phyloP scores from a whole-genome alignment of 2,329 filamentous ascomycete genomes.

The Penicillium sp. region DNA sequence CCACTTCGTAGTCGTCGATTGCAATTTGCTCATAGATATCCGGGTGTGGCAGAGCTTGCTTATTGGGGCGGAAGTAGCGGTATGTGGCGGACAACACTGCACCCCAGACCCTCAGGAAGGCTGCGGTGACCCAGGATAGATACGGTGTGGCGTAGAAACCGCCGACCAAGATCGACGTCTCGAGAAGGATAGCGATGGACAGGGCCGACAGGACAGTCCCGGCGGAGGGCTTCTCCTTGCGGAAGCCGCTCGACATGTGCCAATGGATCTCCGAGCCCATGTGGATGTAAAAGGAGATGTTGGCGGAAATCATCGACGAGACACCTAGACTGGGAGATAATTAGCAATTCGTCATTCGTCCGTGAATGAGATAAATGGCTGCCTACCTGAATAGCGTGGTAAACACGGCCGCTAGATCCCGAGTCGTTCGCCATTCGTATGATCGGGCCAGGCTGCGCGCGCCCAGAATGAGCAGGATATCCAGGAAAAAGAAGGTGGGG shows the following conservation, averaged over 20 bases:
- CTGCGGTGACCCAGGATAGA: constrained; percentile 10
- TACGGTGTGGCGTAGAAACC: constrained; percentile 18
- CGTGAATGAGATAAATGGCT: neutral
- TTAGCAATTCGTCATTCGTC: constrained; percentile 1
- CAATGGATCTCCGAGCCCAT: constrained; percentile 27
- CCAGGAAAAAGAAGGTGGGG: constrained; percentile 16
- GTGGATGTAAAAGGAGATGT: constrained; percentile 22
- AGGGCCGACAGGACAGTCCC: constrained; percentile 17
- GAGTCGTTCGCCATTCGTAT: constrained; percentile 8
- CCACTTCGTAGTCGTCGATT: constrained; percentile 18
- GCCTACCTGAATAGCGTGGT: constrained; percentile 10
- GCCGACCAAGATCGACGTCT: constrained; percentile 4
- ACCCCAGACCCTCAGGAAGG: constrained; percentile 11
- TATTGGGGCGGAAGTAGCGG: constrained; percentile 1
- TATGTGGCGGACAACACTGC: constrained; percentile 5
- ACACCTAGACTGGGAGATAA: constrained; percentile 7
- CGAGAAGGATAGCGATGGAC: constrained; percentile 14
- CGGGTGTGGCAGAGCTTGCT: constrained; percentile 14
- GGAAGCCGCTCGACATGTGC: constrained; percentile 19
- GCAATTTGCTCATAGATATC: constrained; percentile 20
- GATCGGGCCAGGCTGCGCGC: constrained; percentile 13
- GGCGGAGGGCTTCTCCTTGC: constrained; percentile 11
- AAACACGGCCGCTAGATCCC: constrained; percentile 8
- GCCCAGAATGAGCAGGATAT: constrained; percentile 15
- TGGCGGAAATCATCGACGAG: constrained; percentile 20